phyloP scores from a whole-genome alignment of 148 eudicot species.

The Dysphania ambrosioides region DNA sequence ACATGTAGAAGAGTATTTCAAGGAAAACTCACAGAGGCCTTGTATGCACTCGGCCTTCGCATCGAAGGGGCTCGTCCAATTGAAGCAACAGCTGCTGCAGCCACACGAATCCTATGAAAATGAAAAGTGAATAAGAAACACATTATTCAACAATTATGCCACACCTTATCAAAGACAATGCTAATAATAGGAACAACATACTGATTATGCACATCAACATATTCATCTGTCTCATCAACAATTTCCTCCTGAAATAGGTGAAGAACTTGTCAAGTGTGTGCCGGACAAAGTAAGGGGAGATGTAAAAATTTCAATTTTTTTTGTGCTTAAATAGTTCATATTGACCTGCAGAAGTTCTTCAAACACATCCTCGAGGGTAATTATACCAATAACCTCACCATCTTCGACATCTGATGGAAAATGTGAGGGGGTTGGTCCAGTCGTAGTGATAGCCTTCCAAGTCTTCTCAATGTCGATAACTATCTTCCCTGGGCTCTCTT shows the following conservation, averaged over 20 bases:
- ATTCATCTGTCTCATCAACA: conserved; percentile 79
- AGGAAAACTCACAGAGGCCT: conserved; percentile 27
- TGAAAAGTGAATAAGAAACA: not conserved
- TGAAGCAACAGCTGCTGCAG: conserved; percentile 63
- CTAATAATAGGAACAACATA: conserved; percentile 21
- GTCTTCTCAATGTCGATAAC: conserved; percentile 40
- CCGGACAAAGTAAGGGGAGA: not conserved
- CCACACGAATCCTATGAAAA: conserved; percentile 63
- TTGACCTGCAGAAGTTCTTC: conserved; percentile 90
- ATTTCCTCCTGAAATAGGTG: conserved; percentile 59
- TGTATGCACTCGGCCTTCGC: conserved; percentile 46
- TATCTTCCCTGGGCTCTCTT: conserved; percentile 30
- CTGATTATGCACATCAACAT: conserved; percentile 76
- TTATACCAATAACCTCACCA: conserved; percentile 85
- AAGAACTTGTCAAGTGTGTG: conserved; percentile 1
- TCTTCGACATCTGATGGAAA: conserved; percentile 51
- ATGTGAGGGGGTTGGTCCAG: conserved; percentile 20
- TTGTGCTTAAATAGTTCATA: not conserved
- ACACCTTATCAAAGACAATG: not conserved
- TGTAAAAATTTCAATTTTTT: not conserved
- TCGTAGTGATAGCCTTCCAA: conserved; percentile 19
- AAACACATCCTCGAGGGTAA: conserved; percentile 96
- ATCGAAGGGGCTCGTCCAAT: conserved; percentile 59
- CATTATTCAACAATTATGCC: not conserved
- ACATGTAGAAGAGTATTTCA: not conserved